Evolutionary conservation across 768 basidiomycete species (phyloP).

Genomic region (Tubosaeta sp.): DNA sequence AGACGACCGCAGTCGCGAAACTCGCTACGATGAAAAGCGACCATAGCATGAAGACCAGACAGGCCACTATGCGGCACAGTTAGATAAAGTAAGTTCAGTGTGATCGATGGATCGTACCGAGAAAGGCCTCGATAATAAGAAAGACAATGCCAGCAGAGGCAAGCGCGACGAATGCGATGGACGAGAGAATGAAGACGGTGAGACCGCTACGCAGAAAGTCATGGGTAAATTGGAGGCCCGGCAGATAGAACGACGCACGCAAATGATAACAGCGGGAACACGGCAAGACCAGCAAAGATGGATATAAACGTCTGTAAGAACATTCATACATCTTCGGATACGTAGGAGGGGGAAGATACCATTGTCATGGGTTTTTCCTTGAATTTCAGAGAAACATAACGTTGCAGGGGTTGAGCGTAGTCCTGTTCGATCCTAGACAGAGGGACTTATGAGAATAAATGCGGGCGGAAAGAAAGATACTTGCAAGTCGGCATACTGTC

Average conservation of each 20-base stretch:
- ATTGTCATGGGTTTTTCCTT: constrained; percentile 22
- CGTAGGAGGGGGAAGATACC: constrained; percentile 10
- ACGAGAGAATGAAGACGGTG: constrained; percentile 34
- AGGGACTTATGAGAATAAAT: not conserved
- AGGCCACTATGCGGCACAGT: constrained; percentile 24
- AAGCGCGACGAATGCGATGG: constrained; percentile 36
- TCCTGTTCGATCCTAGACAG: constrained; percentile 38
- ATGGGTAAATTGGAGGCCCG: constrained; percentile 6
- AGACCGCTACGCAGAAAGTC: constrained; percentile 18
- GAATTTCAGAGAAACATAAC: constrained; percentile 14
- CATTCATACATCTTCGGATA: constrained; percentile 3
- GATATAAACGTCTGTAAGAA: constrained; percentile 37
- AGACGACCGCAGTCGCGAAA: constrained; percentile 29
- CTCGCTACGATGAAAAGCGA: constrained; percentile 31
- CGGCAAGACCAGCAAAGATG: constrained; percentile 36
- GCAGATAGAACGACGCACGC: constrained; percentile 30
- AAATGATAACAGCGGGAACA: constrained; percentile 34
- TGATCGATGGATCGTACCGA: constrained; percentile 19
- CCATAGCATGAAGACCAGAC: constrained; percentile 32
- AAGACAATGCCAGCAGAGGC: constrained; percentile 30
- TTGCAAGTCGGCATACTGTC: constrained; percentile 29
- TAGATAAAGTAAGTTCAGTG: not conserved
- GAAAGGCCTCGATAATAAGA: constrained; percentile 25
- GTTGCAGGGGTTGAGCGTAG: constrained; percentile 41
- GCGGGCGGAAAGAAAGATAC: constrained; percentile 2